Percentiles rank a stretch among this genome's conserved stretches.
phyloP scores from a whole-genome alignment of 2,329 filamentous ascomycete genomes.

The Seiridium cupressi region DNA sequence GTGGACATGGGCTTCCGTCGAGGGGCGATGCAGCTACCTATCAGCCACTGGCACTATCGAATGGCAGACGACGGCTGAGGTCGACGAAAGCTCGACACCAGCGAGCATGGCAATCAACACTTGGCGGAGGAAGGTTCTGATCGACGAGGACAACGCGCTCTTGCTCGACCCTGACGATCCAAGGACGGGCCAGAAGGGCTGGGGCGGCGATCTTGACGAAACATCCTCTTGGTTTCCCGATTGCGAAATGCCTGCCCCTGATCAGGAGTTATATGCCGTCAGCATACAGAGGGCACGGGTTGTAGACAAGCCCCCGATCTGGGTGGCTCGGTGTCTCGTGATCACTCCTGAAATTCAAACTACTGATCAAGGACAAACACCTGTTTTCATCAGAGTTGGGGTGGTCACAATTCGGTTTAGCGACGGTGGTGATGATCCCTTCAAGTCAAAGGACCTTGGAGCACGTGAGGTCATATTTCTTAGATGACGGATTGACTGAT shows the following conservation, averaged over 20 bases:
- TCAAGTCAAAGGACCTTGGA: not conserved
- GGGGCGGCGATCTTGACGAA: slow-evolving; percentile 4
- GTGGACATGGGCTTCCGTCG: slow-evolving; percentile 9
- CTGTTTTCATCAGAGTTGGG: not conserved
- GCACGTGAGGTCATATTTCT: not conserved
- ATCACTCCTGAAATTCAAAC: not conserved
- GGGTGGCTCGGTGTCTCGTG: slow-evolving; percentile 5
- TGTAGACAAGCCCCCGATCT: not conserved
- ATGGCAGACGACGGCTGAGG: slow-evolving; percentile 1
- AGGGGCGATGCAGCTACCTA: slow-evolving; percentile 2
- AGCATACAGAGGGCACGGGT: not conserved
- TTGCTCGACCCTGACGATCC: not conserved
- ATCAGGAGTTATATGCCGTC: not conserved
- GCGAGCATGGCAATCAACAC: slow-evolving; percentile 1
- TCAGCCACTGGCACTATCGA: not conserved
- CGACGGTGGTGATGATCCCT: not conserved
- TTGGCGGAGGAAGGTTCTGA: not conserved
- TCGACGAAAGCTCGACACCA: not conserved
- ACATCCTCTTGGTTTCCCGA: slow-evolving; percentile 6
- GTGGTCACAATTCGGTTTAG: slow-evolving; percentile 2
- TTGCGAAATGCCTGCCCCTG: not conserved
- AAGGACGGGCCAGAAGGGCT: not conserved
- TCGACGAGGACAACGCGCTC: not conserved
- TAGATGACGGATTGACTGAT: not conserved
- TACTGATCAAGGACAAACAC: not conserved